Conservation (phyloP, 805 yeast genomes). For the Teunomyces aglyptinius region DNA sequence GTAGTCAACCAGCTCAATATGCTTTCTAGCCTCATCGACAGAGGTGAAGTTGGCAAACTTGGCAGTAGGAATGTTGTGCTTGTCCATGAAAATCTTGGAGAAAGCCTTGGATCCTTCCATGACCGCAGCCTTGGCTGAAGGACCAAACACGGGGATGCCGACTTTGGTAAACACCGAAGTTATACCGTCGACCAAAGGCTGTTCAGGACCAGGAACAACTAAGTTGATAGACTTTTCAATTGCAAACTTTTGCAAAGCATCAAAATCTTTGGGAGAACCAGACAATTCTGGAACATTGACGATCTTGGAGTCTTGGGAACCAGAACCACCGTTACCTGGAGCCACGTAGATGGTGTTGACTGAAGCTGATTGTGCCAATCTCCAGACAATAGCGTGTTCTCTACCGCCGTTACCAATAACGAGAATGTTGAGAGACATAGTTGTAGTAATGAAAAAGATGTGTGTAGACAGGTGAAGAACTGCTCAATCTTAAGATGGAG, state of each 20-base stretch:
- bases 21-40: constrained; percentile 71
- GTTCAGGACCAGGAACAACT: constrained; percentile 99
- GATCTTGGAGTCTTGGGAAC: constrained; percentile 44
- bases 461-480: not conserved
- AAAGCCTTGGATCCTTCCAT: constrained; percentile 98
- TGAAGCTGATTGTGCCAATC: constrained; percentile 70
- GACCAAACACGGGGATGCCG: constrained; percentile 97
- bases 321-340: constrained; percentile 96
- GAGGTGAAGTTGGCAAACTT: constrained; percentile 77
- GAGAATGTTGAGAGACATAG: constrained; percentile 52
- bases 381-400: constrained; percentile 96
- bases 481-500: not conserved
- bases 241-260: constrained; percentile 71
- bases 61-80: constrained; percentile 93
- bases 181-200: constrained; percentile 95
- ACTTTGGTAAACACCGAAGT: constrained; percentile 66
- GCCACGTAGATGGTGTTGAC: constrained; percentile 82
- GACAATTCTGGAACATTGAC: constrained; percentile 65
- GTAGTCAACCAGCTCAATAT: constrained; percentile 62
- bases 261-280: constrained; percentile 65
- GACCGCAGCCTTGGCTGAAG: constrained; percentile 82
- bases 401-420: constrained; percentile 98
- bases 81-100: constrained; percentile 90
- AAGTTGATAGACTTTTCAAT: constrained; percentile 59
- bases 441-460: constrained; percentile 2